Evolutionary conservation across 2,329 filamentous ascomycete genomes (phyloP).

Genomic region (Teratosphaeria viscida): DNA sequence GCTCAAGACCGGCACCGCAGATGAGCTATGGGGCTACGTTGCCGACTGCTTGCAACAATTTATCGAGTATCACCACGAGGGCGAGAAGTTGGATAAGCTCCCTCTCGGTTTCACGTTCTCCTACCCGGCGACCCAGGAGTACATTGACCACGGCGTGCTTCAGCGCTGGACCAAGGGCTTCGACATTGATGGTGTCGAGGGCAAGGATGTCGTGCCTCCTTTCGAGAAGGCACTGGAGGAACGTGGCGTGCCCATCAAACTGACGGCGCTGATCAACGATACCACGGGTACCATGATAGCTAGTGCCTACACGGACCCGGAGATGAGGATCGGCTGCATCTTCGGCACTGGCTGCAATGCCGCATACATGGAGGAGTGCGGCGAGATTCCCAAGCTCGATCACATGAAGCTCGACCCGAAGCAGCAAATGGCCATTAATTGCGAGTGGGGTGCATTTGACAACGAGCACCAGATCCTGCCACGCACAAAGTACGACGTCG

Average conservation of each 20-base stretch:
- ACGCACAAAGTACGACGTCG: slow-evolving; percentile 54
- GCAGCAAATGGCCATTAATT: slow-evolving; percentile 85
- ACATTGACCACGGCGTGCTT: slow-evolving; percentile 83
- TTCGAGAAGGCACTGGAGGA: slow-evolving; percentile 68
- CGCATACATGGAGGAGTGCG: slow-evolving; percentile 91
- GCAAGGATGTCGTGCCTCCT: slow-evolving; percentile 78
- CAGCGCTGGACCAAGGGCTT: slow-evolving; percentile 98
- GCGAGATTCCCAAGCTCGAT: slow-evolving; percentile 84
- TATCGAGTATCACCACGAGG: slow-evolving; percentile 71
- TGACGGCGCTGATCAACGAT: slow-evolving; percentile 91
- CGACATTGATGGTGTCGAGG: slow-evolving; percentile 85
- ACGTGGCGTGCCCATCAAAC: slow-evolving; percentile 79
- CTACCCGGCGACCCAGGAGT: slow-evolving; percentile 85
- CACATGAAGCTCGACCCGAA: slow-evolving; percentile 72
- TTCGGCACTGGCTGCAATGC: slow-evolving; percentile 98
- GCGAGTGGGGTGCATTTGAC: slow-evolving; percentile 94
- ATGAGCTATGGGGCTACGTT: slow-evolving; percentile 91
- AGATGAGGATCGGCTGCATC: slow-evolving; percentile 93
- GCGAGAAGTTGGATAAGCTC: slow-evolving; percentile 52
- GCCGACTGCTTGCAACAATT: slow-evolving; percentile 88
- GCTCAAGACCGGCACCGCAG: slow-evolving; percentile 71
- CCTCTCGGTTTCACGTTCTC: slow-evolving; percentile 94
- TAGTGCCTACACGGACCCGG: slow-evolving; percentile 87
- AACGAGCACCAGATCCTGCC: slow-evolving; percentile 85
- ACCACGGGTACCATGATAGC: slow-evolving; percentile 95